Conservation (phyloP, 1,284 basidiomycete genomes). For the Leccinum pachyderme region DNA sequence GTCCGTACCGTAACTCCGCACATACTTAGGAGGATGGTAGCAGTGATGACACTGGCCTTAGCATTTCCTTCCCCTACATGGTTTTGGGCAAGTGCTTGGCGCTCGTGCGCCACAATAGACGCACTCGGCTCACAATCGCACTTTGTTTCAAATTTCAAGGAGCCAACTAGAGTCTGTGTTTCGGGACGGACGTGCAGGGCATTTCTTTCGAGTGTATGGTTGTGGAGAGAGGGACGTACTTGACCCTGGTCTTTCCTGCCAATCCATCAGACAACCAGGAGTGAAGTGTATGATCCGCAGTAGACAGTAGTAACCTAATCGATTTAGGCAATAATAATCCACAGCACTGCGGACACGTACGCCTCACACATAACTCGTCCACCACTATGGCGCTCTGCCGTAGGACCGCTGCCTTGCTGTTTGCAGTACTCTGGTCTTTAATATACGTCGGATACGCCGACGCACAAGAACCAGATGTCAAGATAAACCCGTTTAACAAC, state of each 20-base stretch:
- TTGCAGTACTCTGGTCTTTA: conserved; percentile 30
- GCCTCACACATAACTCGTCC: conserved; percentile 11
- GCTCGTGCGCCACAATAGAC: background rate
- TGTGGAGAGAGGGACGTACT: background rate
- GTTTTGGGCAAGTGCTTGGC: background rate
- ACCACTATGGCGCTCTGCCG: conserved; percentile 37
- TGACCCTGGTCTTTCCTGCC: conserved; percentile 22
- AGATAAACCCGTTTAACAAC: conserved; percentile 58
- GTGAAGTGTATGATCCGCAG: background rate
- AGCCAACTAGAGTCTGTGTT: background rate
- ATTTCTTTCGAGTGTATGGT: background rate
- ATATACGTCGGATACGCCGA: conserved; percentile 23
- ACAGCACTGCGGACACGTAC: conserved; percentile 15
- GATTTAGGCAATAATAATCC: background rate
- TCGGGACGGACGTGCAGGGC: background rate
- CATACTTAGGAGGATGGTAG: background rate
- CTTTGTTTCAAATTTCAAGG: background rate
- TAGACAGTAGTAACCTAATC: background rate
- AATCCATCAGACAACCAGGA: background rate
- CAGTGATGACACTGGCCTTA: background rate
- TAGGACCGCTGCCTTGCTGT: conserved; percentile 36
- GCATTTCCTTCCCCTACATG: background rate
- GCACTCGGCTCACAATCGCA: background rate
- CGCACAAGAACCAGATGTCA: conserved; percentile 42
- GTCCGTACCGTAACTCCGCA: background rate